Evolutionary conservation across 2,329 filamentous ascomycete species (phyloP).

Genomic region (Colletotrichum sojae): DNA sequence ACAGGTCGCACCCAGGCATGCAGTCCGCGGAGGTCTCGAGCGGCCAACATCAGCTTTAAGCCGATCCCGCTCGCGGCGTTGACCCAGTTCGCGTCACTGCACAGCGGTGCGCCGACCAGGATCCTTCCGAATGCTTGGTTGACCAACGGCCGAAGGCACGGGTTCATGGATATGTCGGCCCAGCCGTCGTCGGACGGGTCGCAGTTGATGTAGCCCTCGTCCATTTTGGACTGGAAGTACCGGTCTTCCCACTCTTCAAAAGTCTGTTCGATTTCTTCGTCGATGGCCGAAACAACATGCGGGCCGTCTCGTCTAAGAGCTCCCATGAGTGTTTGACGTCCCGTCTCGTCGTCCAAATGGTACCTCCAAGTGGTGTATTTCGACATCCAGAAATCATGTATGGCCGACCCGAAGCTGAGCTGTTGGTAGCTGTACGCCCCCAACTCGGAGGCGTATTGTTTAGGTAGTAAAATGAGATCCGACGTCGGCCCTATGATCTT

Average conservation of each 20-base stretch:
- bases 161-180: neutral
- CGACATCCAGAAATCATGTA: constrained; percentile 21
- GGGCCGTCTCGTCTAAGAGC: constrained; percentile 11
- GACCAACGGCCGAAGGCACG: constrained; percentile 10
- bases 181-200: neutral
- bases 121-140: constrained; percentile 12
- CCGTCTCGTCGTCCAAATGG: constrained; percentile 22
- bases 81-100: constrained; percentile 5
- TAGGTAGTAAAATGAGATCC: constrained; percentile 9
- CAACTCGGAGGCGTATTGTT: constrained; percentile 10
- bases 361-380: constrained; percentile 25
- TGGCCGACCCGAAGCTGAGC: constrained; percentile 19
- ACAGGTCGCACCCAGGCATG: neutral
- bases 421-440: neutral
- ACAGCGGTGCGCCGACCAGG: constrained; percentile 7
- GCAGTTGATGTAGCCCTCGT: neutral
- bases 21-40: constrained; percentile 13
- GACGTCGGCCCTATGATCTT: constrained; percentile 19
- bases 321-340: constrained; percentile 14
- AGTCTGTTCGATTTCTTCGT: constrained; percentile 9
- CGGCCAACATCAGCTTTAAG: constrained; percentile 23
- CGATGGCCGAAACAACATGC: neutral
- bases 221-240: neutral
- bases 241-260: neutral
- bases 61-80: constrained; percentile 6